Conservation (phyloP, 2,329 filamentous ascomycete species). For the Fusarium phyllophilum region DNA sequence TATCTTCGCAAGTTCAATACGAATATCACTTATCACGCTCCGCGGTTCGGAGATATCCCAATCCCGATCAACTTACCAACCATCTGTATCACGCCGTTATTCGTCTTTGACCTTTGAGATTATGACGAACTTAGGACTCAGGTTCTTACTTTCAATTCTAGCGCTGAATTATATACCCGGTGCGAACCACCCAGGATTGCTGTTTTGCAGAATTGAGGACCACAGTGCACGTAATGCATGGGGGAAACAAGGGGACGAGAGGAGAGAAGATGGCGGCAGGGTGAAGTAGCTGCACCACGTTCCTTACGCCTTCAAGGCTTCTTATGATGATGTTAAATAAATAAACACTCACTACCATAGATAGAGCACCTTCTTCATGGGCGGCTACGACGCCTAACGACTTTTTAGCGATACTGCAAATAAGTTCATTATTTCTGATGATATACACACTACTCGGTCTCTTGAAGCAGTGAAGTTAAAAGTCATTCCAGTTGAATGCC, state of each 20-base stretch:
- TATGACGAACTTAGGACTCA: constrained; percentile 26
- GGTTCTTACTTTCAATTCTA: constrained; percentile 39
- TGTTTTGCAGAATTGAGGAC: constrained; percentile 29
- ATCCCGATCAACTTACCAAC: not conserved
- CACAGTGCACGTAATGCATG: constrained; percentile 28
- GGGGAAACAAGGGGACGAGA: not conserved
- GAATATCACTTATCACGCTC: constrained; percentile 5
- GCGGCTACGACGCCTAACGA: constrained; percentile 28
- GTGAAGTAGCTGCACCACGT: constrained; percentile 19
- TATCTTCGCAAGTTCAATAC: constrained; percentile 18
- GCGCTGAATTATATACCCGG: constrained; percentile 44
- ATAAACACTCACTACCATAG: constrained; percentile 32
- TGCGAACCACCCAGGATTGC: constrained; percentile 31
- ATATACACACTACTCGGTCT: not conserved
- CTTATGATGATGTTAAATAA: constrained; percentile 33
- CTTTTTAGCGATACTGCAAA: constrained; percentile 33
- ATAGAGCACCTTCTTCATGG: constrained; percentile 35
- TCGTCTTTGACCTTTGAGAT: constrained; percentile 14
- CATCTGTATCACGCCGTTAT: not conserved
- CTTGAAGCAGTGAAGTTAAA: constrained; percentile 2
- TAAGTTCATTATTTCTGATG: constrained; percentile 16
- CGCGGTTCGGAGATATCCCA: not conserved
- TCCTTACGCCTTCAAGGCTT: constrained; percentile 27
- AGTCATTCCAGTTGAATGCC: constrained; percentile 11
- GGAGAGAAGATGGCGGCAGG: not conserved